phyloP scores from a whole-genome alignment of 2,329 filamentous ascomycete species.

The Xylaria digitata region DNA sequence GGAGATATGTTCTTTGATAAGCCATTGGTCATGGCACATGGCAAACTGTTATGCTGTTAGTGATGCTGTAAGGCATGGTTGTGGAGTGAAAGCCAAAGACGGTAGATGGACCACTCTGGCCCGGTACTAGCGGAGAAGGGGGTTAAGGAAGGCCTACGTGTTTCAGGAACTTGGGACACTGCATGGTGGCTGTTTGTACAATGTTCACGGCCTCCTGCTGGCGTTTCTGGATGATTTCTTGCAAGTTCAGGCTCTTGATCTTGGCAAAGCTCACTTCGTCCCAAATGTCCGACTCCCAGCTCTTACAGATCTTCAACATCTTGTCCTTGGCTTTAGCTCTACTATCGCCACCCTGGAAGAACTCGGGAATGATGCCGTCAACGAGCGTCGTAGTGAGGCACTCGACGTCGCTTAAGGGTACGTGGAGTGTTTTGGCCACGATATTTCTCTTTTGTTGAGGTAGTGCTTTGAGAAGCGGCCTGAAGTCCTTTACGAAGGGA shows the following conservation, averaged over 20 bases:
- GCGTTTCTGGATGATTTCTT: conserved; percentile 81
- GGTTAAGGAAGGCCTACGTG: conserved; percentile 73
- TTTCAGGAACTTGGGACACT: conserved; percentile 84
- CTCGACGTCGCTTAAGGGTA: conserved; percentile 83
- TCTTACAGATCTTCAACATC: conserved; percentile 74
- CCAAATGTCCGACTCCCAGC: conserved; percentile 81
- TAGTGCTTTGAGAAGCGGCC: conserved; percentile 73
- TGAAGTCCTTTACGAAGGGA: conserved; percentile 80
- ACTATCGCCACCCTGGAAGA: conserved; percentile 65
- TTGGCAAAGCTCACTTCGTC: conserved; percentile 85
- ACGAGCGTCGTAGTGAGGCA: conserved; percentile 79
- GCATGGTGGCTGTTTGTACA: conserved; percentile 72
- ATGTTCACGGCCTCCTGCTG: conserved; percentile 70
- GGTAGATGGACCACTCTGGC: background rate
- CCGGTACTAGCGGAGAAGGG: background rate
- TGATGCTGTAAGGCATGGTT: background rate
- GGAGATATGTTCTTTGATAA: conserved; percentile 92
- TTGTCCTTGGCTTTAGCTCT: conserved; percentile 71
- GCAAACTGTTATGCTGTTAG: conserved; percentile 72
- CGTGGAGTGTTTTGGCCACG: conserved; percentile 72
- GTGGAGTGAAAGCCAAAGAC: background rate
- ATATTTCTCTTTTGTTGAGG: conserved; percentile 75
- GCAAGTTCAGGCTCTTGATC: conserved; percentile 83
- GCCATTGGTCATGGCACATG: conserved; percentile 96
- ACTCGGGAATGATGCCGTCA: conserved; percentile 69